phyloP scores from a whole-genome alignment of 2,329 filamentous ascomycete genomes.

The Seiridium cupressi region DNA sequence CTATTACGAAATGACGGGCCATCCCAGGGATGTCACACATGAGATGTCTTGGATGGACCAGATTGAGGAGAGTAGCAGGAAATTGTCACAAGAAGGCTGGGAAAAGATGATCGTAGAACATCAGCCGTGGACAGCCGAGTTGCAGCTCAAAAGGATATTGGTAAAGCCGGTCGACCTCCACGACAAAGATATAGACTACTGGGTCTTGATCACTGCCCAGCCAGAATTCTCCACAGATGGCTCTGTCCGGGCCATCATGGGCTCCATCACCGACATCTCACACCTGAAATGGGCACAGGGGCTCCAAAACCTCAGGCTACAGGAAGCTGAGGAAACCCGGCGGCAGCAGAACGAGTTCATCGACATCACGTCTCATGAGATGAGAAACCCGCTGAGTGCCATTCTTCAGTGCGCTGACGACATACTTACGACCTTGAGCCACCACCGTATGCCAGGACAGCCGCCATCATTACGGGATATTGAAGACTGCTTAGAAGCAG shows the following conservation, averaged over 20 bases:
- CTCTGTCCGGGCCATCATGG: constrained; percentile 34
- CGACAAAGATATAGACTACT: constrained; percentile 39
- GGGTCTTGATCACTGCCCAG: constrained; percentile 38
- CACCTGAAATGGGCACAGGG: constrained; percentile 41
- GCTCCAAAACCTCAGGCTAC: constrained; percentile 32
- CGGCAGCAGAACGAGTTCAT: constrained; percentile 56
- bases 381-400: constrained; percentile 53
- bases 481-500: constrained; percentile 49
- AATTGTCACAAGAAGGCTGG: constrained; percentile 35
- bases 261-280: constrained; percentile 41
- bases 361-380: constrained; percentile 50
- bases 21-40: constrained; percentile 31
- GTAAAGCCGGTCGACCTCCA: constrained; percentile 28
- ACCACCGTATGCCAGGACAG: constrained; percentile 20
- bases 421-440: constrained; percentile 32
- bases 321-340: constrained; percentile 34
- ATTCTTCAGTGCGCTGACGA: constrained; percentile 59
- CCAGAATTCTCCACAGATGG: constrained; percentile 31
- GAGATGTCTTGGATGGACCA: constrained; percentile 41
- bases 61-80: constrained; percentile 32
- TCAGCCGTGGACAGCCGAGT: constrained; percentile 36
- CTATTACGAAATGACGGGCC: constrained; percentile 46
- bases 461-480: constrained; percentile 31
- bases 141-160: constrained; percentile 36
- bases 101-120: constrained; percentile 29